Base-by-base conservation (phyloP, 2,329 filamentous ascomycete species). In the Pseudogymnoascus sp. region DNA sequence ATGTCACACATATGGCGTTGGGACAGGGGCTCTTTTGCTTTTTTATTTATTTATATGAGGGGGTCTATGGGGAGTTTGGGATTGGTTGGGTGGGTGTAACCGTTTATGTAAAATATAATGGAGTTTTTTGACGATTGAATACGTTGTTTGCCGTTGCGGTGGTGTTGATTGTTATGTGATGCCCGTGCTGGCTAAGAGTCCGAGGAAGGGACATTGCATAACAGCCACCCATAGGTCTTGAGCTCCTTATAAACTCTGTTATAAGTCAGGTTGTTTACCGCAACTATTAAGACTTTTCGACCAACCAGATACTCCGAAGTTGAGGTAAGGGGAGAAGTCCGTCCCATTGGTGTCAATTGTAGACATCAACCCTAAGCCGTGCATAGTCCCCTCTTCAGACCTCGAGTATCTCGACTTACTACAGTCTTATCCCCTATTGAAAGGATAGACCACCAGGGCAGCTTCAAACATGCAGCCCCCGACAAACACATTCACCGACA, bases 31-130 rank as follows among this genome's bases (percentile, higher is more conserved):
- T 33, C 50, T 4, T 33, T 56, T 56, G 44, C 24, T 13, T 33
- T 26, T 50, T 26, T 50, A 26, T 50, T 47, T 53, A 53, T 56
- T 56, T 56, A 56, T 56, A 56, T 56, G 50, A 56, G 29, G 50
- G 26, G 50, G 29, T 56, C 10, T 33, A 56, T 33, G 33, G 50
- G 50, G 50, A 56, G 50, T 56, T 56, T 33, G 50, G 50, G 50
- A 56, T 56, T 56, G 50, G 8, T 56, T 56, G 29, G 50, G 29
- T 56, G 50, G 50, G 50, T 56, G 50, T 56, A 56, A 56, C 29
- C 50, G 50, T 56, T 56, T 56, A 56, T 56, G 50, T 56, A 56
- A 33, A 56, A 56, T 56, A 56, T 56, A 56, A 56, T 56, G 50
- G 50, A 56, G 50, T 56, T 56, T 21, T 56, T 56, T 56, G 50